These are phyloP conservation scores for Neckera pumila DNA, from an alignment of 225 moss, liverwort and hornwort species.

Conservation along the genomic window DNA sequence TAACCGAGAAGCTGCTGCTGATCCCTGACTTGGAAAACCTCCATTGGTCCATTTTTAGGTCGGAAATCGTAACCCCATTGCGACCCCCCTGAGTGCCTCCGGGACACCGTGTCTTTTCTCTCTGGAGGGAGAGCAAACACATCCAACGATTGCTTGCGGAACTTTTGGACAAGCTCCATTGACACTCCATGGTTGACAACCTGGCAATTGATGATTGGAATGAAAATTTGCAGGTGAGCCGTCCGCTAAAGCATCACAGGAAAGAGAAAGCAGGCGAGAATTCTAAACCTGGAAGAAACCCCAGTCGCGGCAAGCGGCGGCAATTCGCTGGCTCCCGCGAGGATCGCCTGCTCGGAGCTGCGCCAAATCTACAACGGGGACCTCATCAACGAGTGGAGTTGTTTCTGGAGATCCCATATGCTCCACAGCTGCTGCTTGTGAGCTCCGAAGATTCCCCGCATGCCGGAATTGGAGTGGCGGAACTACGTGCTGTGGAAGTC, in stretches of 20 bases:
- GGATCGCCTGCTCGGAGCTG: background rate
- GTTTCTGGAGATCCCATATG: background rate
- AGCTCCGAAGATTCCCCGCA: background rate
- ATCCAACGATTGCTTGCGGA: constrained; percentile 13
- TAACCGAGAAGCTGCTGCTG: background rate
- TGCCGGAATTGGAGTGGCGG: background rate
- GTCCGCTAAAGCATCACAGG: background rate
- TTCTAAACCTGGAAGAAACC: constrained; percentile 33
- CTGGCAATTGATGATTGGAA: background rate
- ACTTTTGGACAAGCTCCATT: constrained; percentile 13
- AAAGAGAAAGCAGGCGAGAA: background rate
- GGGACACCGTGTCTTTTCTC: constrained; percentile 12
- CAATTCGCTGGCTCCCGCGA: background rate
- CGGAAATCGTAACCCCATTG: constrained; percentile 25
- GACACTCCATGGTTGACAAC: constrained; percentile 39
- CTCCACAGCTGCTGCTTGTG: background rate
- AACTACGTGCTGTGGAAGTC: background rate
- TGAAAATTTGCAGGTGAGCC: background rate
- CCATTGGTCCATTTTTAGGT: constrained; percentile 20
- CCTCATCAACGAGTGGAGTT: background rate
- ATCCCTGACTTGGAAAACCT: constrained; percentile 26
- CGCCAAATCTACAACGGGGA: constrained; percentile 15
- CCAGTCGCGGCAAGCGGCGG: constrained; percentile 31
- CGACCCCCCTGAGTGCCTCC: background rate
- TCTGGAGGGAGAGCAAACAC: constrained; percentile 21